Base-by-base conservation (phyloP, 176 grass and related monocot species). In the Carex scoparia region DNA sequence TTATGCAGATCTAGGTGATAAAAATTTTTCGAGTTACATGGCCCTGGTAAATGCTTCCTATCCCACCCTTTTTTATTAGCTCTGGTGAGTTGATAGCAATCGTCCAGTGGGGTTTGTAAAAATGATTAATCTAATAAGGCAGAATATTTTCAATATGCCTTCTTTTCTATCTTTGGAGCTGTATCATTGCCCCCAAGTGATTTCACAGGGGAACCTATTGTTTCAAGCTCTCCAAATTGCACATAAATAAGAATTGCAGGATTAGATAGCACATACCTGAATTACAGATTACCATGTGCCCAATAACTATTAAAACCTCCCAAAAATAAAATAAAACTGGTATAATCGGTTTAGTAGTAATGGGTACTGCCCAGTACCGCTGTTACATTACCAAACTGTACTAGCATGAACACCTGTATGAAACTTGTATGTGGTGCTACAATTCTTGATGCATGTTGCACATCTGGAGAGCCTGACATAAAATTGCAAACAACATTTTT, bases 11-110 rank as follows among this genome's bases (percentile, higher is more conserved):
- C 92, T 99, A 87, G 97, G 91, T 81, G 85, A 96, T 87, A 86
- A 99, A 87, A 95, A 85, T 55, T 99, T 99, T 89, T 90, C 69
- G 15, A 94, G 93, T 90, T 99, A 99, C 73, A 99, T 99, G 93
- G 97, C 93, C 72, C 87, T 99, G 97, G 97, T 99, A 96, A 99
- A 90, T 94, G 85, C 65, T 83, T 83, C 35, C 42, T 69, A 69
- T 51, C 18, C 65, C 19, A 19, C 64, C 23, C 27, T 53, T 67
- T 64, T 32, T 35, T 68, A 44, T 69, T 69, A 54, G 23, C 81
- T 83, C 62, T 10, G 10, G 12, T 79, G 74, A 55, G 51, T 51
- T 79, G 23, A 35, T 79, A 79, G 28, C 51, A 79, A 79, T 79
- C 28, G 53, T 58, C 53, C 74, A 58, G 53, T 79, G 51, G 74